Evolutionary conservation across 1,284 basidiomycete genomes (phyloP).

Genomic region (Chalciporus sp.): DNA sequence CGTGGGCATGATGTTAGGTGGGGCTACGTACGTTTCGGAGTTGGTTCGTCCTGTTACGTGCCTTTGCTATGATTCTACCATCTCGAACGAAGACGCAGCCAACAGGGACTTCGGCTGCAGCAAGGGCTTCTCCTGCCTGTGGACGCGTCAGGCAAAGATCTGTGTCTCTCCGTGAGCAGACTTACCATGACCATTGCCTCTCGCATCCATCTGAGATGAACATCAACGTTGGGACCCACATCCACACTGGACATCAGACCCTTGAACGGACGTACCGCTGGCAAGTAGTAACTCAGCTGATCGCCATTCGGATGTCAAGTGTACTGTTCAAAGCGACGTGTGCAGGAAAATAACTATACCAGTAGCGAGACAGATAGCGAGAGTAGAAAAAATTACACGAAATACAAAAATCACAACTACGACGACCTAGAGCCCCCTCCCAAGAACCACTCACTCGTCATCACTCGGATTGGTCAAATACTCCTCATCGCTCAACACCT

Average conservation of each 20-base stretch:
- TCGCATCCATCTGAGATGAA: slow-evolving; percentile 49
- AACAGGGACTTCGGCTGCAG: slow-evolving; percentile 90
- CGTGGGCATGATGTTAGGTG: neutral
- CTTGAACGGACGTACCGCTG: too few species aligned
- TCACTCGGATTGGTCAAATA: slow-evolving; percentile 62
- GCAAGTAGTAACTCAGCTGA: neutral
- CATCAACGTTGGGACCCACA: neutral
- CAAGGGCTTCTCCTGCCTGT: slow-evolving; percentile 85
- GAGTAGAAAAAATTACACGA: neutral
- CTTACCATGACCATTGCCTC: slow-evolving; percentile 59
- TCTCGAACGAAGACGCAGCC: slow-evolving; percentile 94
- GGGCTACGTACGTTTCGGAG: slow-evolving; percentile 71
- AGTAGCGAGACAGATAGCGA: too few species aligned
- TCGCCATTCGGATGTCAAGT: neutral
- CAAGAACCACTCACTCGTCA: slow-evolving; percentile 44
- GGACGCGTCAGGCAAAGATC: slow-evolving; percentile 3
- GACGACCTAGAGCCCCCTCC: neutral
- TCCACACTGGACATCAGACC: neutral
- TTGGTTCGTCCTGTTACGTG: slow-evolving; percentile 94
- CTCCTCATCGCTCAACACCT: slow-evolving; percentile 78
- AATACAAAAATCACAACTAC: neutral
- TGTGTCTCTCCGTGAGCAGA: neutral
- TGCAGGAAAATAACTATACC: neutral
- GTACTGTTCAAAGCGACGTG: neutral
- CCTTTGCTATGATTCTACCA: slow-evolving; percentile 76